phyloP scores from a whole-genome alignment of 352 stramenopile genomes.

The Aphanomyces cochlioides region DNA sequence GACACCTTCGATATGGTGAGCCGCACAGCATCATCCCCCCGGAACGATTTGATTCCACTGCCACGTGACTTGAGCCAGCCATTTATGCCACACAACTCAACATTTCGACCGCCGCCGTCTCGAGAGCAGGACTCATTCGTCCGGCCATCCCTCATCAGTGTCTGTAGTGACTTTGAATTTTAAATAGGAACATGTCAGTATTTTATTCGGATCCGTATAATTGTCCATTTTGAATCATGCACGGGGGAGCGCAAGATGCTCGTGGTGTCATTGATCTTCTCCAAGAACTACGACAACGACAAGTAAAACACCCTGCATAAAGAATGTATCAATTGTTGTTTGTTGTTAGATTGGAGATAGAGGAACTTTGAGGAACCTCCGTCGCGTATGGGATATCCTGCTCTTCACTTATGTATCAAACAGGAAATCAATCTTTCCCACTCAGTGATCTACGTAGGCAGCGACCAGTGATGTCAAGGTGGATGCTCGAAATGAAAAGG shows the following conservation, averaged over 20 bases:
- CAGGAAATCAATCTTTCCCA: background rate
- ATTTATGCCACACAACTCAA: background rate
- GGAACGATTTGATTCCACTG: conserved; percentile 17
- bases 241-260: no score
- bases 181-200: conserved; percentile 2
- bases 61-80: background rate
- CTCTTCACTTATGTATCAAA: conserved; percentile 27
- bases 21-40: background rate
- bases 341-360: background rate
- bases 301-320: background rate
- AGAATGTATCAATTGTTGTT: no score
- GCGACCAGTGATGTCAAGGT: conserved; percentile 4
- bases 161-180: conserved; percentile 18
- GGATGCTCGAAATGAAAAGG: background rate
- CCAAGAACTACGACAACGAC: background rate
- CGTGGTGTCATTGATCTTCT: background rate
- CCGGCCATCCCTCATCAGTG: conserved; percentile 17
- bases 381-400: conserved; percentile 13
- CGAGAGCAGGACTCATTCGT: background rate
- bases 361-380: conserved; percentile 12
- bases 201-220: background rate
- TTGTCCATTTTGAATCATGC: no score
- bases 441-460: background rate
- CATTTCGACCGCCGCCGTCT: background rate
- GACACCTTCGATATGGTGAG: background rate